Evolutionary conservation across 129 eudicot genomes (phyloP), one percentile per base, ranked within the genome.

Genomic region (Flaveria linearis): DNA sequence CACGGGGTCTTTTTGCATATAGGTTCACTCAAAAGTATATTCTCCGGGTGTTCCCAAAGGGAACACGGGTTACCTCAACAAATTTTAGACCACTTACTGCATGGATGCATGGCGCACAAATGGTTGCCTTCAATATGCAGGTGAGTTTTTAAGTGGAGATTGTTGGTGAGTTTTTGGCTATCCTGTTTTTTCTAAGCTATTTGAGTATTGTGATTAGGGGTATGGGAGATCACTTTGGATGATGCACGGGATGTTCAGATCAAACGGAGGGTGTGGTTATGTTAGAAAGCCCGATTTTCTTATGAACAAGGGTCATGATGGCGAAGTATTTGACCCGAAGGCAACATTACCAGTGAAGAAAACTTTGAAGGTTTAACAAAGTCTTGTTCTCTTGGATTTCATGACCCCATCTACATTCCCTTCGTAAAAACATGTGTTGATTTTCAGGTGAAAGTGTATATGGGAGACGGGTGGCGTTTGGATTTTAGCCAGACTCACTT

Each of bases 121-220:
- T 94, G 98, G 96, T 87, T 17, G 98, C 98, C 25, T 91, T 89
- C 50, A 94, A 94, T 75, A 94, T 94, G 98, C 98, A 94, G 90
- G 98, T 92, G 67, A 67, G 77, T 73, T 47, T 55, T 18, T 12
- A 55, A 55, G 62, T 7, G 28, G 13, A 55, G 17, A 58, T 57
- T 69, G 22, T 30, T 57, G 16, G n/a, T 58, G 13, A 6, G 7
- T 11, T 43, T 42, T 30, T 7, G 22, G 23, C 12, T 39, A 12
- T 20, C 43, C 1, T 25, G 41, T 51, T 23, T 10, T 47, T 33
- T n/a, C 14, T 47, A 16, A 14, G 9, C 4, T 46, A 53, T 43
- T 26, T 12, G 4, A 6, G 8, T 26, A 1, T 22, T 72, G 1
- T 71, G 66, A 51, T 52, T 74, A 81, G 84, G 84, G 84, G 45